phyloP scores from a whole-genome alignment of 768 basidiomycete species.

The Mycena vitilis region DNA sequence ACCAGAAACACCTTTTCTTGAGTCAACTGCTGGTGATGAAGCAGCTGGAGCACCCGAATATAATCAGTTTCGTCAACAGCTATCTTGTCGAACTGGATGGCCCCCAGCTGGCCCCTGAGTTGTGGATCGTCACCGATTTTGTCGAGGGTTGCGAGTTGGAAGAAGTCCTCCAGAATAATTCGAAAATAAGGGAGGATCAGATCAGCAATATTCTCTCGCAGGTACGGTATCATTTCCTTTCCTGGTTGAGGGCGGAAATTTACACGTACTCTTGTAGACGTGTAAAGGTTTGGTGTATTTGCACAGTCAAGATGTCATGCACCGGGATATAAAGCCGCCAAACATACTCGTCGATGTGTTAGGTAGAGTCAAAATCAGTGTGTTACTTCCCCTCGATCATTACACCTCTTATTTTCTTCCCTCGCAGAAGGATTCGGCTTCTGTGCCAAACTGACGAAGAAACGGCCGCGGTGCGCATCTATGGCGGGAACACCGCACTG shows the following conservation, averaged over 20 bases:
- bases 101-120: conserved; percentile 53
- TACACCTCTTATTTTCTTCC: conserved; percentile 18
- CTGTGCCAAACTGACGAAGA: conserved; percentile 94
- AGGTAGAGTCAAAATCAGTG: conserved; percentile 97
- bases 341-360: conserved; percentile 93
- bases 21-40: conserved; percentile 99
- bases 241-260: neutral
- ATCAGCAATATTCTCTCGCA: conserved; percentile 92
- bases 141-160: conserved; percentile 98
- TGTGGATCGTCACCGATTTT: conserved; percentile 99
- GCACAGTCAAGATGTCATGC: conserved; percentile 94
- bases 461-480: conserved; percentile 95
- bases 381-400: conserved; percentile 45
- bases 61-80: conserved; percentile 94
- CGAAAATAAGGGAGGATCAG: conserved; percentile 90
- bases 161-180: conserved; percentile 96
- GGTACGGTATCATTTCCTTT: conserved; percentile 57
- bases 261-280: conserved; percentile 62
- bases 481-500: conserved; percentile 99
- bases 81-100: conserved; percentile 84
- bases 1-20: conserved; percentile 97
- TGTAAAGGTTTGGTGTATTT: conserved; percentile 95
- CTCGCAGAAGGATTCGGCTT: conserved; percentile 92
- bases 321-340: conserved; percentile 96
- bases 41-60: conserved; percentile 95